These are phyloP conservation scores for Salvia hispanica DNA, from an alignment of 257 asterid genomes.

Conservation along the genomic window DNA sequence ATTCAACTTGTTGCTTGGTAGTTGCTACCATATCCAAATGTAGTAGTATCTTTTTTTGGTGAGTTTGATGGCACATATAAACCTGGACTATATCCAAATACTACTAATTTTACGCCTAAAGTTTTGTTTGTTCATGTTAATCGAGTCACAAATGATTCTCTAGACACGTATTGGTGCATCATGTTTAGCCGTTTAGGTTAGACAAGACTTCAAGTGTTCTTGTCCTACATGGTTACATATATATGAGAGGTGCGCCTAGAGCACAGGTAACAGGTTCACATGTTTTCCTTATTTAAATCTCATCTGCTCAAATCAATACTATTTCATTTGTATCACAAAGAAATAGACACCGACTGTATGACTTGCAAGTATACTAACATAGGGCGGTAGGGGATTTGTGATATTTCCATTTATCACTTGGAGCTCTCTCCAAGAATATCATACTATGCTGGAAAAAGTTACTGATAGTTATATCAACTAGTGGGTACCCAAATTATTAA, in stretches of 20 bases:
- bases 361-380: conserved; percentile 6
- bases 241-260: no score
- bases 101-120: conserved; percentile 1
- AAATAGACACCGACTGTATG: neutral
- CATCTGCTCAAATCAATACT: no score
- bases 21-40: conserved; percentile 17
- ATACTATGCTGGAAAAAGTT: conserved; percentile 28
- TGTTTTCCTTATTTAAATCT: no score
- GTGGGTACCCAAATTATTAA: conserved; percentile 26
- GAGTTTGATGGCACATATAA: conserved; percentile 10
- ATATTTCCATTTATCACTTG: conserved; percentile 14
- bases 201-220: no score
- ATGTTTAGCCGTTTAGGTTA: no score
- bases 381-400: neutral
- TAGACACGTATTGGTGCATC: no score
- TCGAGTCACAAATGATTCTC: no score
- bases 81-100: conserved; percentile 14
- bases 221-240: no score
- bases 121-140: neutral
- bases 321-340: no score
- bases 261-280: no score
- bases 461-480: conserved; percentile 11
- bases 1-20: neutral
- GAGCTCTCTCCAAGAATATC: conserved; percentile 25
- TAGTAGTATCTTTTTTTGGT: conserved; percentile 1